These are phyloP conservation scores for Venturia nashicola DNA, from an alignment of 2,329 filamentous ascomycete genomes.

Conservation along the genomic window DNA sequence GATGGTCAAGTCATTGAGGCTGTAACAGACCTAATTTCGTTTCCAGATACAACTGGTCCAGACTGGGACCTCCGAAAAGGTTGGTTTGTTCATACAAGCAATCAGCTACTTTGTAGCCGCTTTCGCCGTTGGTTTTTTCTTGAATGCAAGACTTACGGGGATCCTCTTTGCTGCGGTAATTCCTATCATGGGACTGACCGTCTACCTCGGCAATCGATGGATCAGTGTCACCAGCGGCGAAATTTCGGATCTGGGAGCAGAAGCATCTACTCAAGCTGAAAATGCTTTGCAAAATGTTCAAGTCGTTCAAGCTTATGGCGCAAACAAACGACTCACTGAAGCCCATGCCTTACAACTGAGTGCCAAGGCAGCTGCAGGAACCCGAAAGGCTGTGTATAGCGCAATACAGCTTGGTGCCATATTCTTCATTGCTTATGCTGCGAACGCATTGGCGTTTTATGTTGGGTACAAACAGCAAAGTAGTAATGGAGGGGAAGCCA, in stretches of 20 bases:
- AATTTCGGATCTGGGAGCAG: slow-evolving; percentile 28
- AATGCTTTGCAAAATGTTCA: slow-evolving; percentile 44
- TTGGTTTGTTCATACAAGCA: slow-evolving; percentile 52
- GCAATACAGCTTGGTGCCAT: slow-evolving; percentile 48
- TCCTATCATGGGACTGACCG: slow-evolving; percentile 20
- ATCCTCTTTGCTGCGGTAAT: slow-evolving; percentile 37
- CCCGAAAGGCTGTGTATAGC: slow-evolving; percentile 45
- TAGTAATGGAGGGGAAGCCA: slow-evolving; percentile 25
- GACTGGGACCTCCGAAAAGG: slow-evolving; percentile 57
- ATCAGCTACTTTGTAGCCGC: slow-evolving; percentile 55
- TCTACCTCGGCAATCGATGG: background rate
- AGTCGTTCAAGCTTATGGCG: slow-evolving; percentile 52
- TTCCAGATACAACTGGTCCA: slow-evolving; percentile 31
- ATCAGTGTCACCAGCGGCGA: slow-evolving; percentile 15
- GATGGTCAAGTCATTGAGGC: background rate
- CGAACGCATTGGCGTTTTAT: slow-evolving; percentile 57
- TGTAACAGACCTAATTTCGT: background rate
- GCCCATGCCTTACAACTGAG: slow-evolving; percentile 44
- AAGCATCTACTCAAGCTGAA: slow-evolving; percentile 49
- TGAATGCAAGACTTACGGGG: slow-evolving; percentile 32
- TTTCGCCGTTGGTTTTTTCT: slow-evolving; percentile 41
- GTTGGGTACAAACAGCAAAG: slow-evolving; percentile 47
- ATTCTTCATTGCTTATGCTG: slow-evolving; percentile 56
- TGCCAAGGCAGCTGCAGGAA: slow-evolving; percentile 36
- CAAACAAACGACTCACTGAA: slow-evolving; percentile 43